A percentile compares a stretch with the other conserved stretches of the same genome.
Evolutionary conservation across 805 yeast genomes (phyloP).

Genomic region (Monosporozyma aquatica): DNA sequence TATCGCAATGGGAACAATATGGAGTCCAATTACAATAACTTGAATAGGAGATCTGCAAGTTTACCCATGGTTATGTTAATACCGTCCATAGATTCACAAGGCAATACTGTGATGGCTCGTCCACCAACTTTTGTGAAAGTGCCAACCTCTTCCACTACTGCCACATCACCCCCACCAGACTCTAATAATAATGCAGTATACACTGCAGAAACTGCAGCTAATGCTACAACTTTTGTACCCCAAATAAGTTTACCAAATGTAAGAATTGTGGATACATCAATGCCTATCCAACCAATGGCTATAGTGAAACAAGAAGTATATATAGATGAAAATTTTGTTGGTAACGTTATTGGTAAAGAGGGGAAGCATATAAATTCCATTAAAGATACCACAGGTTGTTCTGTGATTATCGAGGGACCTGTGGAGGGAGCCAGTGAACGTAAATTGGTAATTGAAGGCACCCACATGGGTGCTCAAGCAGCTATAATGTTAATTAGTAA

Average conservation of each 20-base stretch:
- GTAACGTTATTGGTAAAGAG: conserved; percentile 78
- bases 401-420: conserved; percentile 58
- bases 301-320: conserved; percentile 54
- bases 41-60: conserved; percentile 12
- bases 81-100: conserved; percentile 4
- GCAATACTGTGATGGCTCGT: background rate
- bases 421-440: conserved; percentile 49
- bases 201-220: conserved; percentile 23
- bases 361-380: conserved; percentile 76
- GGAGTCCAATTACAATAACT: background rate
- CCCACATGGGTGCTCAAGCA: conserved; percentile 56
- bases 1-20: background rate
- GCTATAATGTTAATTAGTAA: conserved; percentile 67
- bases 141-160: too few species aligned
- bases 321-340: conserved; percentile 72
- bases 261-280: conserved; percentile 15
- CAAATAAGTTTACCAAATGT: conserved; percentile 21
- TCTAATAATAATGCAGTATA: conserved; percentile 11
- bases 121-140: background rate
- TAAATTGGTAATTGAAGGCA: conserved; percentile 58
- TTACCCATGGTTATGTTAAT: conserved; percentile 10
- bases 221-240: conserved; percentile 22
- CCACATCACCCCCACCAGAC: too few species aligned
- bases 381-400: conserved; percentile 64
- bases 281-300: conserved; percentile 26